Evolutionary conservation across 768 basidiomycete genomes (phyloP).

Genomic region (Lactarius sanguifluus): DNA sequence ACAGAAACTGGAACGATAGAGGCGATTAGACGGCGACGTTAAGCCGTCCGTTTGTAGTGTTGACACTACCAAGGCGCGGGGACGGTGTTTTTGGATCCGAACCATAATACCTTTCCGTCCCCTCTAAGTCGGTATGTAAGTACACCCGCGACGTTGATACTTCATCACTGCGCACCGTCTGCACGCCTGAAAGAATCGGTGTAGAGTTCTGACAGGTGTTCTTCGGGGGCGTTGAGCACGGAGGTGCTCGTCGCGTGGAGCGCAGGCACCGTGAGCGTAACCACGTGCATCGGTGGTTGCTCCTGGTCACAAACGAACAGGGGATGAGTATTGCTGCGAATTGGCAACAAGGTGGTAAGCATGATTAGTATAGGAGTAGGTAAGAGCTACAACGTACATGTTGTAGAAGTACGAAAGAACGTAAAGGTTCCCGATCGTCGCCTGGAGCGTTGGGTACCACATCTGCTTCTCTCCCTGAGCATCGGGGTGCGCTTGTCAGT

Average conservation of each 20-base stretch:
- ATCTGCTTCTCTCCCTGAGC: not conserved
- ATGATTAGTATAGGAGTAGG: not conserved
- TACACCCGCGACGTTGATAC: not conserved
- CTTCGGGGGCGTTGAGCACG: not conserved
- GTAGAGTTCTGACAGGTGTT: too few species aligned
- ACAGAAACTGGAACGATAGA: not conserved
- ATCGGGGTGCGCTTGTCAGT: not conserved
- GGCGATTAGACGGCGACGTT: not conserved
- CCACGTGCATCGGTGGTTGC: not conserved
- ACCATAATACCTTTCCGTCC: not conserved
- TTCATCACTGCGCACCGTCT: not conserved
- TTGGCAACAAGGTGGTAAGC: not conserved
- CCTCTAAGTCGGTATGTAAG: not conserved
- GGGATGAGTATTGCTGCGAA: constrained; percentile 1
- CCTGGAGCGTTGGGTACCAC: constrained; percentile 17
- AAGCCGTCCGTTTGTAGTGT: not conserved
- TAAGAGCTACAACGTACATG: not conserved
- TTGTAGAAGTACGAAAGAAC: constrained; percentile 11
- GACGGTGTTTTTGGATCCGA: not conserved
- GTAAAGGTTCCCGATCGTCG: constrained; percentile 11
- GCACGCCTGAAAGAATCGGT: not conserved
- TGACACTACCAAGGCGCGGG: not conserved
- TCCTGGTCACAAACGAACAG: not conserved
- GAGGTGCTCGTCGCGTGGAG: not conserved
- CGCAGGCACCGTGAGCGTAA: constrained; percentile 5